phyloP scores from a whole-genome alignment of 1,139 yeast species.

The Hansenula sp. region DNA sequence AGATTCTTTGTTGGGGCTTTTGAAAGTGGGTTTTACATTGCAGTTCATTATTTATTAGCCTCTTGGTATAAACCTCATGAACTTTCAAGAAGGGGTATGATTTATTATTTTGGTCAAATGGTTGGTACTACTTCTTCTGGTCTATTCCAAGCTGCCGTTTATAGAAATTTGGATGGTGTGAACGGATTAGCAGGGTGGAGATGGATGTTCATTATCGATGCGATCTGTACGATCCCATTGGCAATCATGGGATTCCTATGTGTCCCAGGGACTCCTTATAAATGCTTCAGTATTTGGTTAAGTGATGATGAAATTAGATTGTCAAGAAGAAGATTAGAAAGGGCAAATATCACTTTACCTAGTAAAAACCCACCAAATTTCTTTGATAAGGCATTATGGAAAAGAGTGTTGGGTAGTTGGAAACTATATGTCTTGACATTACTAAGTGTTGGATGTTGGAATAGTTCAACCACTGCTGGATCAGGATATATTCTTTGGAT shows the following conservation, averaged over 20 bases:
- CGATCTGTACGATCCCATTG: constrained; percentile 48
- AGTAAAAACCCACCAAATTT: constrained; percentile 21
- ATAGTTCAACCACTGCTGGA: constrained; percentile 33
- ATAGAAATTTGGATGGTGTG: constrained; percentile 38
- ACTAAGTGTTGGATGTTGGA: constrained; percentile 34
- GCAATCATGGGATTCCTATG: constrained; percentile 46
- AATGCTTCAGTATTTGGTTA: constrained; percentile 44
- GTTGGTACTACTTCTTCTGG: constrained; percentile 56
- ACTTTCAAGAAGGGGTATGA: constrained; percentile 46
- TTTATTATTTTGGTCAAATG: constrained; percentile 55
- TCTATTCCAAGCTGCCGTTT: constrained; percentile 53
- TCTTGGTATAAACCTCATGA: constrained; percentile 66
- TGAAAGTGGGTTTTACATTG: constrained; percentile 62
- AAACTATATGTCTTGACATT: constrained; percentile 27
- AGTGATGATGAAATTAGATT: constrained; percentile 63
- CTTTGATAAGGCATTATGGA: constrained; percentile 35
- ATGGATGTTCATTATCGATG: constrained; percentile 61
- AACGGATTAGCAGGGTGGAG: constrained; percentile 54
- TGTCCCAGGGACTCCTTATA: constrained; percentile 54
- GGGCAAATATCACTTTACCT: constrained; percentile 32
- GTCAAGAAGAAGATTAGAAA: constrained; percentile 54
- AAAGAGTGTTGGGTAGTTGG: constrained; percentile 42
- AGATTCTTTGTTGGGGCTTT: constrained; percentile 62
- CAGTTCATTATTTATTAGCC: constrained; percentile 64
- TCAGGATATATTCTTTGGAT: constrained; percentile 33